Evolutionary conservation across 1,284 basidiomycete species (phyloP).

Genomic region (Sutorius eximius): DNA sequence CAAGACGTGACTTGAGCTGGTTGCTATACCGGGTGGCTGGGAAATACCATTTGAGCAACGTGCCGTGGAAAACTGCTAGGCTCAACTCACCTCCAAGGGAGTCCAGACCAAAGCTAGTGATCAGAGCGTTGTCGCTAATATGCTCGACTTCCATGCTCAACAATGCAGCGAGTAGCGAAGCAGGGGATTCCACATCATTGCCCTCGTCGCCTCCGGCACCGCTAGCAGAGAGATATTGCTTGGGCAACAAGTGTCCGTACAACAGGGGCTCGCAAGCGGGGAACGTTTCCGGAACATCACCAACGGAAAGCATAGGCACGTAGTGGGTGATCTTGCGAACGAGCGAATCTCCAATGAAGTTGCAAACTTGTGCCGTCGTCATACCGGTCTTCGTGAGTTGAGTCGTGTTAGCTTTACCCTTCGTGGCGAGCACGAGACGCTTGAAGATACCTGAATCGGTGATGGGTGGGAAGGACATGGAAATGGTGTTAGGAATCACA

Average conservation of each 20-base stretch:
- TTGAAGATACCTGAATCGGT: constrained; percentile 35
- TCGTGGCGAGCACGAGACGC: constrained; percentile 28
- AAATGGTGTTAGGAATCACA: constrained; percentile 31
- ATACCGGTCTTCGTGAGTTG: constrained; percentile 34
- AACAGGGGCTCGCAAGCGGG: constrained; percentile 26
- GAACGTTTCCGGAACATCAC: constrained; percentile 27
- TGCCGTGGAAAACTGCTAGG: background rate
- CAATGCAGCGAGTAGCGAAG: constrained; percentile 25
- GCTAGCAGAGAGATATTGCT: constrained; percentile 21
- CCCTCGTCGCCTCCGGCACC: constrained; percentile 13
- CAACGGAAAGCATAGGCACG: constrained; percentile 30
- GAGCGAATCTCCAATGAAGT: constrained; percentile 33
- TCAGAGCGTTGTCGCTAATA: constrained; percentile 29
- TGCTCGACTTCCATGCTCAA: constrained; percentile 28
- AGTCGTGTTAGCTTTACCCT: constrained; percentile 30
- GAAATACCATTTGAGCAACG: background rate
- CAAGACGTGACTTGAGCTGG: constrained; percentile 28
- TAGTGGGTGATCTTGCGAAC: constrained; percentile 33
- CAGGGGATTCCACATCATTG: constrained; percentile 21
- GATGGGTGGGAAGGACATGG: constrained; percentile 37
- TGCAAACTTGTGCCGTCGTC: constrained; percentile 34
- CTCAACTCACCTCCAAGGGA: constrained; percentile 28
- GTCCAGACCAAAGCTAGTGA: constrained; percentile 34
- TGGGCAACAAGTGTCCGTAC: constrained; percentile 26
- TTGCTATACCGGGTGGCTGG: constrained; percentile 32